phyloP scores from a whole-genome alignment of 352 stramenopile species.

The Phytophthora macrochlamydospora region DNA sequence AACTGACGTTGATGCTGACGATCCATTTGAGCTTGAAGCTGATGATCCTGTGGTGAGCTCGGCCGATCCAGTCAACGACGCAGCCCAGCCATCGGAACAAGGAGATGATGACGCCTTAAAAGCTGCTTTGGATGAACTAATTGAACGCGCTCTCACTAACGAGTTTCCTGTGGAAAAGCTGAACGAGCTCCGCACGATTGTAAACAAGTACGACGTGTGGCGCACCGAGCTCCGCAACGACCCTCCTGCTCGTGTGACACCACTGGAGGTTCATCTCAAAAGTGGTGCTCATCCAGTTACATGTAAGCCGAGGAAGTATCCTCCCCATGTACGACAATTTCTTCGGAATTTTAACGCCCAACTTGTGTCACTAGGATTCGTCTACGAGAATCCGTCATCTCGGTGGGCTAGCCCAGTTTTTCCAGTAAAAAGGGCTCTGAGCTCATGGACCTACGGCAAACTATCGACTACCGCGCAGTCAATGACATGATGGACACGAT shows the following conservation, averaged over 20 bases:
- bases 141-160: constrained; percentile 1
- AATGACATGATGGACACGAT: neutral
- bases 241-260: constrained; percentile 3
- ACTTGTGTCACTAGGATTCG: constrained; percentile 3
- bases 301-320: neutral
- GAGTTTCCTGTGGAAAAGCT: constrained; percentile 6
- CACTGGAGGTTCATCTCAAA: neutral
- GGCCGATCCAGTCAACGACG: neutral
- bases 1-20: neutral
- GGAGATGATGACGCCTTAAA: neutral
- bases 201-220: constrained; percentile 2
- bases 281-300: neutral
- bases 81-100: neutral
- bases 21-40: neutral
- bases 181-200: constrained; percentile 1
- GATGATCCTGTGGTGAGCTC: neutral
- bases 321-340: constrained; percentile 1
- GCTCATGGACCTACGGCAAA: neutral
- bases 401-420: neutral
- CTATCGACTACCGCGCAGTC: neutral
- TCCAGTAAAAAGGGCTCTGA: neutral
- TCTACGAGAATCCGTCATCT: constrained; percentile 8
- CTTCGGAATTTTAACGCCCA: constrained; percentile 6
- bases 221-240: constrained; percentile 3
- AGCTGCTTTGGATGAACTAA: neutral